Conservation (phyloP, 2,329 filamentous ascomycete species). For the Thielaviopsis musarum region DNA sequence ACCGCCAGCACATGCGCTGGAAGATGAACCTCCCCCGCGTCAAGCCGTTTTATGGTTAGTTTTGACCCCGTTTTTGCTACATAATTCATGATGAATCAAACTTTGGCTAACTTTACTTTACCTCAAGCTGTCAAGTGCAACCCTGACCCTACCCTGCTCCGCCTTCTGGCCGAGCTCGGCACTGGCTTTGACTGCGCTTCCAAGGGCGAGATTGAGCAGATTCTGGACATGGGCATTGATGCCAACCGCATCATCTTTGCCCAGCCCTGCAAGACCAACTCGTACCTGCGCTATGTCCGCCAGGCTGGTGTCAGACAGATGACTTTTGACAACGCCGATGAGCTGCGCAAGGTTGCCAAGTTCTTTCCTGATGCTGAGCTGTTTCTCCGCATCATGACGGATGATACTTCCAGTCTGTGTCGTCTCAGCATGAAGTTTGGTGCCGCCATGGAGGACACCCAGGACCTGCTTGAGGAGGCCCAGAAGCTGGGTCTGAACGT, state of each 20-base stretch:
- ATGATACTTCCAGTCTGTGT: slow-evolving; percentile 88
- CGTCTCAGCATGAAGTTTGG: slow-evolving; percentile 96
- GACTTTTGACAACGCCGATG: slow-evolving; percentile 98
- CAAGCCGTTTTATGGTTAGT: slow-evolving; percentile 85
- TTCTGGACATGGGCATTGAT: slow-evolving; percentile 66
- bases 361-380: slow-evolving; percentile 80
- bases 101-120: background rate
- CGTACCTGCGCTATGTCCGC: slow-evolving; percentile 82
- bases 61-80: background rate
- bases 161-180: slow-evolving; percentile 72
- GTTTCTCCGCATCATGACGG: slow-evolving; percentile 85
- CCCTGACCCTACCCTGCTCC: slow-evolving; percentile 76
- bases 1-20: slow-evolving; percentile 96
- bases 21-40: slow-evolving; percentile 85
- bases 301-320: slow-evolving; percentile 82
- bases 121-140: slow-evolving; percentile 88
- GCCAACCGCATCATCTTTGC: slow-evolving; percentile 94
- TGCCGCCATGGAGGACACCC: slow-evolving; percentile 68
- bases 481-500: slow-evolving; percentile 74
- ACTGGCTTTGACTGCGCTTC: slow-evolving; percentile 97
- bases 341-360: slow-evolving; percentile 94
- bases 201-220: slow-evolving; percentile 90
- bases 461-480: slow-evolving; percentile 61
- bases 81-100: background rate
- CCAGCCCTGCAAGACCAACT: slow-evolving; percentile 98